These are phyloP conservation scores for Fusarium camptoceras DNA, from an alignment of 2,329 filamentous ascomycete species.

Conservation along the genomic window DNA sequence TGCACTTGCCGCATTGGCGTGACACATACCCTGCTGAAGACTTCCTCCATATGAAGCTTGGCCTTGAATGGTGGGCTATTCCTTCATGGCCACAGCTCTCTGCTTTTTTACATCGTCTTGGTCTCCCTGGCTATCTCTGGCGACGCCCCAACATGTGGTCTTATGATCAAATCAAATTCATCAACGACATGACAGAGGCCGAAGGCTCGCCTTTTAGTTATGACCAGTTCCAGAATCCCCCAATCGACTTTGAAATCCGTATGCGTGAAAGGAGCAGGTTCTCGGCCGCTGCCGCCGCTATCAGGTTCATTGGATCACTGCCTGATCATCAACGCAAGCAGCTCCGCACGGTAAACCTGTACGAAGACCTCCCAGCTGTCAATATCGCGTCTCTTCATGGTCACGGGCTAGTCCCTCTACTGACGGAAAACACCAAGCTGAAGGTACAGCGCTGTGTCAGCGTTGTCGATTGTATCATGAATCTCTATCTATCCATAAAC, in stretches of 20 bases:
- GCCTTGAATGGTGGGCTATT: background rate
- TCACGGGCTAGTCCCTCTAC: constrained; percentile 5
- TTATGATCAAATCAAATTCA: background rate
- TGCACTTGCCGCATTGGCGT: background rate
- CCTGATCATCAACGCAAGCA: background rate
- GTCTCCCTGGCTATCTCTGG: background rate
- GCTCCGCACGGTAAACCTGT: background rate
- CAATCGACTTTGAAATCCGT: background rate
- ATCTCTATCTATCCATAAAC: accelerated
- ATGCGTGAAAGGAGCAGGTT: constrained; percentile 5
- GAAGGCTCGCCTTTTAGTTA: no score
- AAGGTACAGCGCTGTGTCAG: constrained; percentile 20
- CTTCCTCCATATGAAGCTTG: background rate
- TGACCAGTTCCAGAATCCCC: background rate
- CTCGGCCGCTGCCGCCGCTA: constrained; percentile 19
- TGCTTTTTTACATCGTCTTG: accelerated
- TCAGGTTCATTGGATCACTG: constrained; percentile 14
- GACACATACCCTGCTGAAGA: background rate
- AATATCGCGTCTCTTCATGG: background rate
- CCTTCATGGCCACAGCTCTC: background rate
- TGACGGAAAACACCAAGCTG: constrained; percentile 17
- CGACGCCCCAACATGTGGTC: background rate
- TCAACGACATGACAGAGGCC: background rate
- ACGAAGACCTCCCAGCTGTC: constrained; percentile 9
- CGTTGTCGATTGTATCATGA: background rate